These are phyloP conservation scores for Babesia caballi DNA, from an alignment of 169 alveolate genomes.

Conservation along the genomic window DNA sequence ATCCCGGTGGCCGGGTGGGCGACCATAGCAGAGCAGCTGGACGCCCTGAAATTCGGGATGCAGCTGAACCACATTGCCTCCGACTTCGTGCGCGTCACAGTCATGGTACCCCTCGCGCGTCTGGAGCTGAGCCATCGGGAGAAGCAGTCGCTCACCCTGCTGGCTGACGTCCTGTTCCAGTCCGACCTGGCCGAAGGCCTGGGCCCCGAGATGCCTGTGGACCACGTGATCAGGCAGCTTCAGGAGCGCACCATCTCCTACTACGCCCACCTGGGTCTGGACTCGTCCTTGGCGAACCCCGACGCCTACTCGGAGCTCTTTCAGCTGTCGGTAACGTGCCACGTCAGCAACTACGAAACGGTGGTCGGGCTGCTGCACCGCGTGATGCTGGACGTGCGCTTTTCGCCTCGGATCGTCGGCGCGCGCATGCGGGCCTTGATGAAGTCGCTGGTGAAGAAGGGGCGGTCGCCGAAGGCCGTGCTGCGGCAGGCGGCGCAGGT, in stretches of 20 bases:
- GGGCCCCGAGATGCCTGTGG: conserved; percentile 42
- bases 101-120: conserved; percentile 52
- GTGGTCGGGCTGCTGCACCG: conserved; percentile 47
- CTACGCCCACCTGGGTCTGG: conserved; percentile 59
- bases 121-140: conserved; percentile 33
- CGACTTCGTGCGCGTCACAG: conserved; percentile 66
- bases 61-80: conserved; percentile 70
- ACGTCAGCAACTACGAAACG: conserved; percentile 37
- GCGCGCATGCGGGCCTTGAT: conserved; percentile 22
- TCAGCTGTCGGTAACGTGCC: conserved; percentile 54
- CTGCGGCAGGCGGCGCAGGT: conserved; percentile 28
- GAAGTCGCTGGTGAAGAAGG: conserved; percentile 48
- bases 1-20: neutral
- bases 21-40: conserved; percentile 4
- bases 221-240: conserved; percentile 50
- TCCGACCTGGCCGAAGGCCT: conserved; percentile 49
- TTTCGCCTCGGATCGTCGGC: conserved; percentile 32
- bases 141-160: conserved; percentile 46
- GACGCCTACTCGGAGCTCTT: conserved; percentile 51
- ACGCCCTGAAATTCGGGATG: conserved; percentile 42
- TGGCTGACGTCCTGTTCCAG: conserved; percentile 64
- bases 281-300: conserved; percentile 48
- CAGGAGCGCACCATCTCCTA: conserved; percentile 62
- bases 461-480: conserved; percentile 45
- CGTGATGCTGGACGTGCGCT: conserved; percentile 32